phyloP scores from a whole-genome alignment of 2,329 filamentous ascomycete species.

The Diaporthe humulicola region DNA sequence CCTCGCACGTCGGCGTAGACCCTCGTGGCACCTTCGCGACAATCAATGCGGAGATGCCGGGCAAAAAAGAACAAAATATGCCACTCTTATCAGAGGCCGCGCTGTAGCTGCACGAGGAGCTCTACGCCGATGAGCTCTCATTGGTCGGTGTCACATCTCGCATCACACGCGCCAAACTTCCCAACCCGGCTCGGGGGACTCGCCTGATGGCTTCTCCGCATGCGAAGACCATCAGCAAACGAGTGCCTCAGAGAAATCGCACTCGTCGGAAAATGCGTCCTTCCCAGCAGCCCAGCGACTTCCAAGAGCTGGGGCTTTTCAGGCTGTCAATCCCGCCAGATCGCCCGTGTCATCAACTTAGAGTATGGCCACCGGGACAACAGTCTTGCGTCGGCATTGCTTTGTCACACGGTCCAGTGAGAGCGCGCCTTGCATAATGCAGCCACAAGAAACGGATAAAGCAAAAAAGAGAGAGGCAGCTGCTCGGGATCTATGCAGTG shows the following conservation, averaged over 20 bases:
- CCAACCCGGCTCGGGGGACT: neutral
- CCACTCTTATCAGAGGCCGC: neutral
- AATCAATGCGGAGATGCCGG: neutral
- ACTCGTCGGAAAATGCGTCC: neutral
- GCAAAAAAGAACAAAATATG: neutral
- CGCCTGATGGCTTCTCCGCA: slow-evolving; percentile 24
- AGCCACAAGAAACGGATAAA: neutral
- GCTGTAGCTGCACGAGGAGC: slow-evolving; percentile 13
- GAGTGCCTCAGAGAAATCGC: neutral
- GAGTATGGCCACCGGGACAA: neutral
- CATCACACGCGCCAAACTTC: slow-evolving; percentile 7
- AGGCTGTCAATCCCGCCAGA: neutral
- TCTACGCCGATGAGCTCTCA: neutral
- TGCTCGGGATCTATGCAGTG: neutral
- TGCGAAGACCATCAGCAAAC: slow-evolving; percentile 20
- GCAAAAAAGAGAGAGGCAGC: neutral
- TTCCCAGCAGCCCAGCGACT: slow-evolving; percentile 1
- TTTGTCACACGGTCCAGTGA: neutral
- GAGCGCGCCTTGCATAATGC: neutral
- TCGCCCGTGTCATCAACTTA: neutral
- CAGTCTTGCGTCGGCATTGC: neutral
- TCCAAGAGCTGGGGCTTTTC: neutral
- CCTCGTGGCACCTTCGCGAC: neutral
- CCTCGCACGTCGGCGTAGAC: neutral
- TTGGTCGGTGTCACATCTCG: slow-evolving; percentile 8